Base-by-base conservation (phyloP, 2,329 filamentous ascomycete genomes). In the Sarocladiaceae sp. region DNA sequence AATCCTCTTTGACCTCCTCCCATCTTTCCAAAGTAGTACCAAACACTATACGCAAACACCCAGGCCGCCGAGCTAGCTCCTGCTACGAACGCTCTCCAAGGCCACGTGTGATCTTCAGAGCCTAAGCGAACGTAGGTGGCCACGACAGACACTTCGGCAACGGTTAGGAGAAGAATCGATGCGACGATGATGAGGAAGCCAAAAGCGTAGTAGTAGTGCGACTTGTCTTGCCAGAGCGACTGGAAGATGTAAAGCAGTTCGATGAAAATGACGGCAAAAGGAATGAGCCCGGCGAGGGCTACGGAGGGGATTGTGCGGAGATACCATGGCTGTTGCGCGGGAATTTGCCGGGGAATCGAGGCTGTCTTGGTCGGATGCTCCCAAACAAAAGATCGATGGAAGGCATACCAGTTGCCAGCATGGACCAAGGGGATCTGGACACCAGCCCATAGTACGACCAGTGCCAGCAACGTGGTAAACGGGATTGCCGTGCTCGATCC, bases 191-290 rank as follows among this genome's bases (percentile, higher is more conserved):
- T 84, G 57, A 94, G 70, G 72, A 93, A 96, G 11, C 90, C 90
- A 64, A 94, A 96, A 20, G 95, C 85, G 68, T 96, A 96, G 70
- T 96, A 96, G 68, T 92, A 95, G 6, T 88, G 89, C 62, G 84
- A 90, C 74, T 95, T 95, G 69, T 95, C 90, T 66, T 92, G 87
- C 88, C 90, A 94, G 29, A 95, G 68, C 47, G 87, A 91, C 70
- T 90, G 88, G 70, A 95, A 94, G 48, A 94, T 85, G 65, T 92
- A 94, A 37, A 93, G 76, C 13, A 95, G 78, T 70, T 95, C 90
- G 62, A 95, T 90, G 67, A 93, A 94, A 59, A 95, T 85, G 52
- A 95, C 89, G 2, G 88, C 88, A 64, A 96, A 96, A 0, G 90
- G 90, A 7, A 93, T 80, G 17, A 94, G 71, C 1, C 90, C 90